A percentile compares a stretch with the other conserved stretches of the same genome.
These are phyloP conservation scores for Lipomyces spencermartinsiae DNA, from an alignment of 805 yeast genomes.

Conservation along the genomic window DNA sequence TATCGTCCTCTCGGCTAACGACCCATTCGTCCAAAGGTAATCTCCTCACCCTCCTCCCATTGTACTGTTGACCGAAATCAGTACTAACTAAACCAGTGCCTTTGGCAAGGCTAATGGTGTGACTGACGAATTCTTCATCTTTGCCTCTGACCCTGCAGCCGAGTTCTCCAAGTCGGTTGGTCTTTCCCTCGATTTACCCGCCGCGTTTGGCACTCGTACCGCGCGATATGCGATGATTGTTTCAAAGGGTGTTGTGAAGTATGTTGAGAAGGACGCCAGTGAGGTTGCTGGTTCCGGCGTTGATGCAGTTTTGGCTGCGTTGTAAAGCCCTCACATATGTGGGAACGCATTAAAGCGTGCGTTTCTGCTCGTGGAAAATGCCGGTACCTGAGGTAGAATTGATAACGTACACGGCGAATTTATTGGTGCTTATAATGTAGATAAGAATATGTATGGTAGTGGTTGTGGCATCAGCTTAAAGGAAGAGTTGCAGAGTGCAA, in stretches of 20 bases:
- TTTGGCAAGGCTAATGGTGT: constrained; percentile 62
- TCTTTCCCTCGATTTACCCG: constrained; percentile 59
- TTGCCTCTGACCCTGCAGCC: constrained; percentile 72
- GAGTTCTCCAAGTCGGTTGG: constrained; percentile 66
- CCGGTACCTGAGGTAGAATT: background rate
- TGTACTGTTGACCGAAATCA: background rate
- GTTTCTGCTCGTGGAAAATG: background rate
- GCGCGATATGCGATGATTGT: constrained; percentile 76
- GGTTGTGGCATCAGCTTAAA: too few species aligned
- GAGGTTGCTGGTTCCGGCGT: constrained; percentile 55
- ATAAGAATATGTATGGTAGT: too few species aligned
- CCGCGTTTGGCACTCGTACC: constrained; percentile 65
- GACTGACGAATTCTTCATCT: constrained; percentile 52
- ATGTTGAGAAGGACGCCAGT: constrained; percentile 56
- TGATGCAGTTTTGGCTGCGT: constrained; percentile 52
- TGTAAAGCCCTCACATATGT: constrained; percentile 36
- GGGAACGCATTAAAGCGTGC: background rate
- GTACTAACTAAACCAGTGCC: constrained; percentile 48
- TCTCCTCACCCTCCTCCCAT: background rate
- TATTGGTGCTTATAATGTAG: too few species aligned
- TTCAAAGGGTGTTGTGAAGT: constrained; percentile 60
- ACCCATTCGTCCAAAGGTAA: constrained; percentile 64
- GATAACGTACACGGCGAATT: too few species aligned
- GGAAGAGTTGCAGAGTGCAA: too few species aligned
- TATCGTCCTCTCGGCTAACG: constrained; percentile 69